Percentiles rank a stretch among this genome's conserved stretches.
phyloP scores from a whole-genome alignment of 2,329 filamentous ascomycete genomes.

The Talaromyces sp. region DNA sequence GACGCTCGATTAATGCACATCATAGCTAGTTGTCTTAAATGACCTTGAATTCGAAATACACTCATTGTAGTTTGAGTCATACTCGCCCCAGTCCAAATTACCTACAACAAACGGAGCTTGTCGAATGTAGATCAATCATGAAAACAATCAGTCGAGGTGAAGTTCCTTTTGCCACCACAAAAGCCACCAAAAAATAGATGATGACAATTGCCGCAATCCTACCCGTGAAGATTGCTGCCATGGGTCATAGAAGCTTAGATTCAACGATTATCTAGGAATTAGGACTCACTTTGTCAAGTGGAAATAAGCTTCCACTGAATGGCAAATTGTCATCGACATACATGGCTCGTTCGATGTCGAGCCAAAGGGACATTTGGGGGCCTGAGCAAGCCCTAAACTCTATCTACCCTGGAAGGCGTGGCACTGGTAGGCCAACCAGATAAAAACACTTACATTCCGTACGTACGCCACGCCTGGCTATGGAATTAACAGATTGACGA shows the following conservation, averaged over 20 bases:
- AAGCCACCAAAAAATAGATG: neutral
- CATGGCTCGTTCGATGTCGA: neutral
- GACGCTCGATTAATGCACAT: neutral
- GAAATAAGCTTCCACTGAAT: neutral
- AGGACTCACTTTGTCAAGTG: neutral
- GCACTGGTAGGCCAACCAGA: too few species aligned
- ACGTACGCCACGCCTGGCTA: neutral
- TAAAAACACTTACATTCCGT: neutral
- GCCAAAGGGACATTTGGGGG: neutral
- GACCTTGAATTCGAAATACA: too few species aligned
- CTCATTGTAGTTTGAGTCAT: neutral
- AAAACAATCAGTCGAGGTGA: neutral
- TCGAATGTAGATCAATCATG: neutral
- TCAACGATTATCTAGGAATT: neutral
- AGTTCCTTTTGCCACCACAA: neutral
- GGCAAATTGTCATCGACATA: neutral
- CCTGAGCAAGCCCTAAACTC: constrained; percentile 2
- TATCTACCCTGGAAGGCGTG: neutral
- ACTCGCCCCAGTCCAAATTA: too few species aligned
- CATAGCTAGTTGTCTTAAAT: neutral
- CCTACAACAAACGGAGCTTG: neutral
- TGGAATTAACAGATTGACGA: neutral
- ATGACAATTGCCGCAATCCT: neutral
- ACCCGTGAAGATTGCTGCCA: neutral
- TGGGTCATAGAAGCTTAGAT: neutral